Evolutionary conservation across 169 alveolate genomes (phyloP).

Genomic region (Cryptosporidium baileyi): DNA sequence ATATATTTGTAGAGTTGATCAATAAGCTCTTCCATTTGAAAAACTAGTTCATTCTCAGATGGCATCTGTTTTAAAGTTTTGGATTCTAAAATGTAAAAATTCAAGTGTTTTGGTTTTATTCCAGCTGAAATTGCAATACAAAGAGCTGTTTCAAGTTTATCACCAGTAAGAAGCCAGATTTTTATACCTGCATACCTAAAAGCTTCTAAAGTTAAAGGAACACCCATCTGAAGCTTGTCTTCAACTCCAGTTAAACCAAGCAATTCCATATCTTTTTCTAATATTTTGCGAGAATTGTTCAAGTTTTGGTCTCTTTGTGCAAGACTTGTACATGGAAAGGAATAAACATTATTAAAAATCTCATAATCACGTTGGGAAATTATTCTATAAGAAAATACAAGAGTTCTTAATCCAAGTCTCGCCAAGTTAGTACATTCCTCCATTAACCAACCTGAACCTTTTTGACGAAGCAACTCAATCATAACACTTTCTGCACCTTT

Average conservation of each 20-base stretch:
- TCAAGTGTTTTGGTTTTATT: conserved; percentile 82
- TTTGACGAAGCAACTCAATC: conserved; percentile 86
- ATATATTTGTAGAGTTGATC: conserved; percentile 13
- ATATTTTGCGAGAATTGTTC: conserved; percentile 71
- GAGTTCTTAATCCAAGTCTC: conserved; percentile 93
- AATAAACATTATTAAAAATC: conserved; percentile 72
- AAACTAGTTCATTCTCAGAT: neutral
- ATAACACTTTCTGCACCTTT: conserved; percentile 95
- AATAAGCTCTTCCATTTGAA: conserved; percentile 13
- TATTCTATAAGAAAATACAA: conserved; percentile 91
- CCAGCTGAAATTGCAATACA: conserved; percentile 97
- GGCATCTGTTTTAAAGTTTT: neutral
- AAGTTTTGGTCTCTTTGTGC: conserved; percentile 74
- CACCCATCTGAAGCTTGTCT: conserved; percentile 94
- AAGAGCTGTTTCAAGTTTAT: conserved; percentile 98
- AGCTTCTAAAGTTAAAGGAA: conserved; percentile 90
- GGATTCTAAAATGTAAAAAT: conserved; percentile 72
- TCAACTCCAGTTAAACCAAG: conserved; percentile 96
- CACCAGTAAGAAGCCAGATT: conserved; percentile 99
- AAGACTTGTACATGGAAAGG: conserved; percentile 61
- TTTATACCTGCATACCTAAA: conserved; percentile 95
- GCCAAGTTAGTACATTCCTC: conserved; percentile 92
- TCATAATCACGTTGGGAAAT: conserved; percentile 86
- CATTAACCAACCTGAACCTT: conserved; percentile 84
- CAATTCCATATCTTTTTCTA: conserved; percentile 87